Conservation (phyloP, 1,284 basidiomycete genomes). For the Pisolithus thermaeus region DNA sequence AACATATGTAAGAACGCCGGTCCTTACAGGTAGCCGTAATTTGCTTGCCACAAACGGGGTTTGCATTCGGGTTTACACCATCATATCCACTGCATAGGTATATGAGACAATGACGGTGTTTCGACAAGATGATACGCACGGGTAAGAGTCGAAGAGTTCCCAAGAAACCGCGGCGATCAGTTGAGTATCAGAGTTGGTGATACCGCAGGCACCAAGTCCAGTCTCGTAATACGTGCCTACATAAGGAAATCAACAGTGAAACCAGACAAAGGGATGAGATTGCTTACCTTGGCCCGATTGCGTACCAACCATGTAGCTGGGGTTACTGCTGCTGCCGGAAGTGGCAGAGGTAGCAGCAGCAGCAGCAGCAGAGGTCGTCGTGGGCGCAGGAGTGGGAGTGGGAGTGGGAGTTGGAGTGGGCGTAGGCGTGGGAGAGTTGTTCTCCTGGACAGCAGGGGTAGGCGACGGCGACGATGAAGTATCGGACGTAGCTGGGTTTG, state of each 20-base stretch:
- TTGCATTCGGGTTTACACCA: constrained; percentile 53
- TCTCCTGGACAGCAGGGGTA: background rate
- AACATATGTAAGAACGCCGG: background rate
- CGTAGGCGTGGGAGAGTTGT: constrained; percentile 6
- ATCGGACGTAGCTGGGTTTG: constrained; percentile 19
- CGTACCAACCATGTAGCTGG: constrained; percentile 38
- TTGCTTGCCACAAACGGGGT: constrained; percentile 53
- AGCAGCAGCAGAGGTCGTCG: constrained; percentile 10
- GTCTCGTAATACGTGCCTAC: constrained; percentile 51
- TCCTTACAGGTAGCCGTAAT: constrained; percentile 40
- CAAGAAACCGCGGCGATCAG: constrained; percentile 59
- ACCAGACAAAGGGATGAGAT: background rate
- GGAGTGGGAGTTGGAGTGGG: constrained; percentile 12
- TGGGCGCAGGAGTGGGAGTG: constrained; percentile 13
- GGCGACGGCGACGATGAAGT: constrained; percentile 14
- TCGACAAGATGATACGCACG: constrained; percentile 39
- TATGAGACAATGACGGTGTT: constrained; percentile 1
- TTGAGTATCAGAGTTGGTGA: constrained; percentile 48
- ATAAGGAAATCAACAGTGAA: constrained; percentile 1
- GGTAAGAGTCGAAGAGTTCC: constrained; percentile 53
- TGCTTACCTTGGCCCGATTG: constrained; percentile 47
- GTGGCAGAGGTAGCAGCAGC: constrained; percentile 16
- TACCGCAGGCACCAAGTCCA: constrained; percentile 69
- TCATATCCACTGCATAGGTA: constrained; percentile 37
- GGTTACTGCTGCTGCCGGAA: constrained; percentile 3